Evolutionary conservation across 345 rosid genomes (phyloP), one percentile per base, ranked within the genome.

Genomic region (Cochlearia excelsa): DNA sequence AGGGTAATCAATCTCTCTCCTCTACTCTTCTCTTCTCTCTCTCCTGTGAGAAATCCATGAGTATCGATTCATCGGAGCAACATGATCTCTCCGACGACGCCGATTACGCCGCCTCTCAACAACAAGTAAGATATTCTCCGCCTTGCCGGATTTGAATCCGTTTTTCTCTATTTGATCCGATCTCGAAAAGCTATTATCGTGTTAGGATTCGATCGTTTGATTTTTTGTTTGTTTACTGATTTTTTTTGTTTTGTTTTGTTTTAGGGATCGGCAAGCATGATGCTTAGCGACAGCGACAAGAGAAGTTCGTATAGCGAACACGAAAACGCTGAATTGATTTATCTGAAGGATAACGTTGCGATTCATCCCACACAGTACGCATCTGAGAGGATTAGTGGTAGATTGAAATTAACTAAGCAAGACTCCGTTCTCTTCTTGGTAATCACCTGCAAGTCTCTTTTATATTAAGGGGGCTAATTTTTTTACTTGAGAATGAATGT

Each of bases 81-180:
- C 84, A 83, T 51, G 99, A 94, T 70, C 82, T 94, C 57, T 87
- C 97, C 3, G 99, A 94, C 78, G 99, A 94, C 75, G 88, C 97
- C 45, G 97, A 94, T 72, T 94, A 87, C 80, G 97, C 96, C 2
- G 97, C 93, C 4, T 90, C 99, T 31, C 75, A 79, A 54, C 88
- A 74, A 26, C 90, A 90, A 64, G 97, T 87, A 75, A 66, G 73
- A 54, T 9, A 9, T 59, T 67, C 65, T 29, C 4, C 27, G 29
- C 39, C 5, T 1, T 31, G 23, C 23, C 23, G 23, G 23, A 16
- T 16, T 16, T 16, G 23, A 16, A 16, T 16, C 23, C 44, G 2
- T 41, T 47, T 16, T 42, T 6, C 26, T 8, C 40, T 8, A 37
- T 4, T 37, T 8, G 40, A 37, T 37, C 6, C 7, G 1, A 37